A percentile compares a stretch with the other conserved stretches of the same genome.
These are phyloP conservation scores for Endocarpon pusillum DNA, from an alignment of 495 filamentous ascomycete species.

Conservation along the genomic window DNA sequence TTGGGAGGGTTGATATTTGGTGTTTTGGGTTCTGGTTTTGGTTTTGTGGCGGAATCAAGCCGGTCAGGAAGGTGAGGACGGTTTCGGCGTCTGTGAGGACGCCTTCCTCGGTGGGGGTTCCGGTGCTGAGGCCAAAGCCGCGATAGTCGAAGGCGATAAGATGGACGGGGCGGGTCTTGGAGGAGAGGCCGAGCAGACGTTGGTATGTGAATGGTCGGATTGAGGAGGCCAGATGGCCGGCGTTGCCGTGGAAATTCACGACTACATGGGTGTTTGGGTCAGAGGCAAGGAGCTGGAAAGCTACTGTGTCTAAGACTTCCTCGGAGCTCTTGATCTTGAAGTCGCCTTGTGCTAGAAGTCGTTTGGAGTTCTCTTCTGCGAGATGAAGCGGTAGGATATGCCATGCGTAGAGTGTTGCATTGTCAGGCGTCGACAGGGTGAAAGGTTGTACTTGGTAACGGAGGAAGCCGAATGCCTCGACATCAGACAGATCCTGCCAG, in stretches of 20 bases:
- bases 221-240: conserved; percentile 27
- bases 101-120: conserved; percentile 63
- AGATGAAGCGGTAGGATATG: conserved; percentile 40
- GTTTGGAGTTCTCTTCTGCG: conserved; percentile 15
- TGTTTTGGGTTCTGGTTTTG: too few relatives aligned
- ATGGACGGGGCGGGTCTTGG: conserved; percentile 38
- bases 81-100: conserved; percentile 65
- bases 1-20: conserved; percentile 21
- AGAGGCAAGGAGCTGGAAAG: conserved; percentile 34
- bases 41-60: too few relatives aligned
- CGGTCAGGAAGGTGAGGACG: conserved; percentile 40
- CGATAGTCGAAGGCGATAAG: conserved; percentile 72
- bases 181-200: conserved; percentile 24
- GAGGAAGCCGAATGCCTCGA: conserved; percentile 67
- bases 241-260: conserved; percentile 36
- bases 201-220: conserved; percentile 27
- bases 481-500: conserved; percentile 52
- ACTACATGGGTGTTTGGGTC: conserved; percentile 40
- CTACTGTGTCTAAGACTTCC: too few relatives aligned
- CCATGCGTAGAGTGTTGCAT: conserved; percentile 42
- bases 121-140: conserved; percentile 70
- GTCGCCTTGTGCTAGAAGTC: conserved; percentile 24
- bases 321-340: too few relatives aligned
- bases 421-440: conserved; percentile 35
- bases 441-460: conserved; percentile 54